Conservation (phyloP, 805 yeast genomes). For the Pichia ethanolica region DNA sequence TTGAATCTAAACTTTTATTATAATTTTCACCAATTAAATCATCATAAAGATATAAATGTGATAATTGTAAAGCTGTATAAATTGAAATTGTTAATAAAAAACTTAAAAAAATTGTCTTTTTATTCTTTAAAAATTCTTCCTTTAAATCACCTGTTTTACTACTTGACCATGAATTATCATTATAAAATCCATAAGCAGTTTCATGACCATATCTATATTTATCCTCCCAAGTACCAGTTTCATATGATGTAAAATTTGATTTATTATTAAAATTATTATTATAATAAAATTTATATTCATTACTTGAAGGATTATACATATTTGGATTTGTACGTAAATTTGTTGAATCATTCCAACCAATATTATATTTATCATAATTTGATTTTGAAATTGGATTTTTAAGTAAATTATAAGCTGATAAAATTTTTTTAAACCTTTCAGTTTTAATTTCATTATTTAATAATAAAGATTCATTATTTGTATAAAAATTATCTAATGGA, state of each 20-base stretch:
- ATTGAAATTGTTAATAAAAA: constrained; percentile 21
- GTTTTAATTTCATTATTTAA: constrained; percentile 21
- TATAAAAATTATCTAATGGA: constrained; percentile 1
- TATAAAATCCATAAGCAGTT: constrained; percentile 21
- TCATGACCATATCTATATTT: constrained; percentile 14
- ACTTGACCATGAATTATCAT: constrained; percentile 22
- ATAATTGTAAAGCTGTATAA: constrained; percentile 25
- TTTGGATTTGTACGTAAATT: constrained; percentile 16
- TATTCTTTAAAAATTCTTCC: constrained; percentile 24
- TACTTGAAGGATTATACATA: constrained; percentile 14
- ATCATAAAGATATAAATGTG: constrained; percentile 24
- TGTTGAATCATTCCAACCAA: constrained; percentile 37
- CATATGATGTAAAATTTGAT: constrained; percentile 10
- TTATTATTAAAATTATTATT: background rate
- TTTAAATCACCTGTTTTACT: constrained; percentile 19
- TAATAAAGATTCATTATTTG: background rate
- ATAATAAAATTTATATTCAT: constrained; percentile 9
- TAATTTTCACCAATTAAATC: constrained; percentile 26
- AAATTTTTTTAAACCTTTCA: constrained; percentile 47
- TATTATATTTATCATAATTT: constrained; percentile 38
- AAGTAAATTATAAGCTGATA: constrained; percentile 54
- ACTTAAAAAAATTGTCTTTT: constrained; percentile 22
- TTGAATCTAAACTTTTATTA: constrained; percentile 15
- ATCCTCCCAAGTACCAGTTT: constrained; percentile 28
- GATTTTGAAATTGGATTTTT: constrained; percentile 36